These are phyloP conservation scores for Cladorrhinum sp. DNA, from an alignment of 2,329 filamentous ascomycete species.

Conservation along the genomic window DNA sequence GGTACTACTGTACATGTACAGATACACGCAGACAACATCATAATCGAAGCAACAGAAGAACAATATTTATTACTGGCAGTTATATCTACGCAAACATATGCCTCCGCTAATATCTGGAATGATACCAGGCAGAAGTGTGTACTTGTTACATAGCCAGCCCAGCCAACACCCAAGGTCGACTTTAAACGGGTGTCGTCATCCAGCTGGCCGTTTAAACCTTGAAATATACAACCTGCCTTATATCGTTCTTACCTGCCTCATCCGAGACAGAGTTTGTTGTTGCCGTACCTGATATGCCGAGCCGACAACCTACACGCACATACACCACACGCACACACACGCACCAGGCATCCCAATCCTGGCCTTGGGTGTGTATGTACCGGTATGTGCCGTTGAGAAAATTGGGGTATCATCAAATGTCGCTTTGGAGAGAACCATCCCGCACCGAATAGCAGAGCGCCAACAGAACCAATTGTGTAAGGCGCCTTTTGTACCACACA, in stretches of 20 bases:
- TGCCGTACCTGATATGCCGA: not conserved
- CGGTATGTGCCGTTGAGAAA: not conserved
- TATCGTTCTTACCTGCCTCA: not conserved
- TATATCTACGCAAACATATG: too few relatives aligned
- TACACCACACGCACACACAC: not conserved
- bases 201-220: not conserved
- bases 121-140: too few relatives aligned
- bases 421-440: not conserved
- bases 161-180: too few relatives aligned
- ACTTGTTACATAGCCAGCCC: not conserved
- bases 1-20: too few relatives aligned
- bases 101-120: too few relatives aligned
- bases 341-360: not conserved
- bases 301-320: not conserved
- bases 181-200: too few relatives aligned
- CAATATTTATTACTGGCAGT: too few relatives aligned
- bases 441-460: not conserved
- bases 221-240: not conserved
- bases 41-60: too few relatives aligned
- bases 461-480: not conserved
- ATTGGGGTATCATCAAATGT: not conserved
- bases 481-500: conserved; percentile 2
- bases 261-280: not conserved
- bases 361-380: not conserved
- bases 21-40: too few relatives aligned